A percentile compares a stretch with the other conserved stretches of the same genome.
phyloP scores from a whole-genome alignment of 2,329 filamentous ascomycete genomes.

The Pyrenochaeta sp. region DNA sequence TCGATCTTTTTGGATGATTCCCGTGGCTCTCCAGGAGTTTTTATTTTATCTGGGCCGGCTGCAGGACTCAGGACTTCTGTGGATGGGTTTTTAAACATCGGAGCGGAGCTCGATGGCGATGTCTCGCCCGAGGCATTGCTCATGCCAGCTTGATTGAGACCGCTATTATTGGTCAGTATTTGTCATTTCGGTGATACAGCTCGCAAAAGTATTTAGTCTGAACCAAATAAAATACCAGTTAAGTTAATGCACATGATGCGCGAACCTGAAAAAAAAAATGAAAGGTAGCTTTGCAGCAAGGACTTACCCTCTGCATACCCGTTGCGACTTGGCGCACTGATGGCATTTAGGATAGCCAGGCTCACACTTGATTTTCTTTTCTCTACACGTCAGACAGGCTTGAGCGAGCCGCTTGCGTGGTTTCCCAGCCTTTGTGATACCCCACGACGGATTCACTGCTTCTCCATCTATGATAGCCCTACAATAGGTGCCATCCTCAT shows the following conservation, averaged over 20 bases:
- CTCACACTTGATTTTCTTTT: slow-evolving; percentile 98
- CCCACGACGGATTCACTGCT: slow-evolving; percentile 89
- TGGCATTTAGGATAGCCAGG: slow-evolving; percentile 86
- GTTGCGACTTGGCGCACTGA: slow-evolving; percentile 91
- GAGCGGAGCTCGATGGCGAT: slow-evolving; percentile 40
- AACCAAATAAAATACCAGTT: slow-evolving; percentile 12
- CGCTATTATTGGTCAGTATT: slow-evolving; percentile 43
- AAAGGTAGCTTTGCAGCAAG: background rate
- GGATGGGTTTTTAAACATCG: slow-evolving; percentile 42
- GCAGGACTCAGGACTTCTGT: slow-evolving; percentile 41
- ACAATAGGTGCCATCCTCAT: slow-evolving; percentile 84
- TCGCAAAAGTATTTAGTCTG: slow-evolving; percentile 23
- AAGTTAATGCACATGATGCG: slow-evolving; percentile 33
- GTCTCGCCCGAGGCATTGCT: slow-evolving; percentile 44
- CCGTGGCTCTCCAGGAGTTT: slow-evolving; percentile 40
- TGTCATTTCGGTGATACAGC: slow-evolving; percentile 34
- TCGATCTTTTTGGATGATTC: slow-evolving; percentile 39
- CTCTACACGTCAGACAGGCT: slow-evolving; percentile 90
- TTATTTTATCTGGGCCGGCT: slow-evolving; percentile 37
- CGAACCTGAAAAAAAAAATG: background rate
- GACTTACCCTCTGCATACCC: slow-evolving; percentile 75
- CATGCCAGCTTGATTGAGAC: slow-evolving; percentile 40
- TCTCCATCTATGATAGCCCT: slow-evolving; percentile 87
- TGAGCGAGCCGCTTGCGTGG: slow-evolving; percentile 90
- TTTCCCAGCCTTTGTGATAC: slow-evolving; percentile 92